Conservation (phyloP, 2,329 filamentous ascomycete species). For the Pseudopithomyces maydicus region DNA sequence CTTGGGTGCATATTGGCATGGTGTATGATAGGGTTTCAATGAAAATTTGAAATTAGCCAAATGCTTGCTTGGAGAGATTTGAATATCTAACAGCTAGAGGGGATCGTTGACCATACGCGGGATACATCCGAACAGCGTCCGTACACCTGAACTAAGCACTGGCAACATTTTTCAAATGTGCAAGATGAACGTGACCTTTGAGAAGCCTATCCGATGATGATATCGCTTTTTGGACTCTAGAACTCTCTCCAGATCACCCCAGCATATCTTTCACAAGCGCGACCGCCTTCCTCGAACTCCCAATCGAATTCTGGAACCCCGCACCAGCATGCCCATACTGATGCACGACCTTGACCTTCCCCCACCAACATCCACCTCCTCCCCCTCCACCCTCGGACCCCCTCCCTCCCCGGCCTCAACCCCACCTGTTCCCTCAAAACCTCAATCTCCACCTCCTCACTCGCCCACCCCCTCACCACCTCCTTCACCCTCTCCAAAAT, state of each 20-base stretch:
- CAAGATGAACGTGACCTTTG: too few relatives aligned
- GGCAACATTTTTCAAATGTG: too few relatives aligned
- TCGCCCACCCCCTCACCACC: slow-evolving; percentile 35
- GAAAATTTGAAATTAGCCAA: slow-evolving; percentile 12
- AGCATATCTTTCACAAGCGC: slow-evolving; percentile 10
- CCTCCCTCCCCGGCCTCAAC: slow-evolving; percentile 50
- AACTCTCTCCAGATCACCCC: background rate
- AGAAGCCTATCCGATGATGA: too few relatives aligned
- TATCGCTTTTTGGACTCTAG: too few relatives aligned
- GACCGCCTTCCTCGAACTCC: slow-evolving; percentile 19
- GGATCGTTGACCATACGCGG: too few relatives aligned
- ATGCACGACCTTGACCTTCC: slow-evolving; percentile 46
- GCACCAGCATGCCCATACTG: slow-evolving; percentile 55
- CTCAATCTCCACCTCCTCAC: slow-evolving; percentile 44
- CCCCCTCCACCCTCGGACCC: slow-evolving; percentile 51
- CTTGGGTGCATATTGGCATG: slow-evolving; percentile 26
- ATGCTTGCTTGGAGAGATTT: background rate
- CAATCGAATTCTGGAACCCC: slow-evolving; percentile 35
- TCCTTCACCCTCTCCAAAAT: slow-evolving; percentile 45
- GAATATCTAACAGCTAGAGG: too few relatives aligned
- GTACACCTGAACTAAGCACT: too few relatives aligned
- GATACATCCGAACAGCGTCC: too few relatives aligned
- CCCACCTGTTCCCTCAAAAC: slow-evolving; percentile 51
- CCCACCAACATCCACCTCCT: slow-evolving; percentile 32
- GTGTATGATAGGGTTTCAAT: slow-evolving; percentile 43